Percentiles rank a stretch among this genome's conserved stretches.
Evolutionary conservation across 164 flowering plant species (phyloP).

Genomic region (Houttuynia cordata): DNA sequence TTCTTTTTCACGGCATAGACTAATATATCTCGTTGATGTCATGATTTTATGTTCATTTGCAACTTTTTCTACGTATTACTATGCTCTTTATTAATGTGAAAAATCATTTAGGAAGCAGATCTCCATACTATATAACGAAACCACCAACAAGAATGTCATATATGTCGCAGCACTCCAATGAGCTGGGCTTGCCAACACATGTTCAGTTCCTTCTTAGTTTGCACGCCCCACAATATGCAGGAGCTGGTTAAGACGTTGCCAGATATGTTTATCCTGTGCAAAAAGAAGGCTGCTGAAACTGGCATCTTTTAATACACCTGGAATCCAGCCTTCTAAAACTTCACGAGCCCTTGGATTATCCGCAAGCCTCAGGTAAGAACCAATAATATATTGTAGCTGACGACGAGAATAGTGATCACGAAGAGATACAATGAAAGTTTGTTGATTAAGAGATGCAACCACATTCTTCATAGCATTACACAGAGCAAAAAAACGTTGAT

Average conservation of each 20-base stretch:
- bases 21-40: too few species aligned
- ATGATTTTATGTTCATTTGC: too few species aligned
- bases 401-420: conserved; percentile 73
- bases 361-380: conserved; percentile 51
- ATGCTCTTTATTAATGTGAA: too few species aligned
- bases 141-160: too few species aligned
- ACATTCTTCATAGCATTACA: conserved; percentile 72
- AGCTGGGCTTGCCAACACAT: neutral
- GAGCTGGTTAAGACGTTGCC: conserved; percentile 17
- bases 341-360: conserved; percentile 21
- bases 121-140: too few species aligned
- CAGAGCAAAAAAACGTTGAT: conserved; percentile 86
- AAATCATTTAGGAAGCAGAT: too few species aligned
- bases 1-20: too few species aligned
- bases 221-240: conserved; percentile 11
- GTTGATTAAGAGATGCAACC: conserved; percentile 78
- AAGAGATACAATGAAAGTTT: conserved; percentile 62
- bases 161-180: too few species aligned
- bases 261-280: conserved; percentile 16
- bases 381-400: conserved; percentile 73
- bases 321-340: conserved; percentile 20
- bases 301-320: conserved; percentile 18
- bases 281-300: conserved; percentile 12
- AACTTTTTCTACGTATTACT: too few species aligned
- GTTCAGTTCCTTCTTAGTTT: neutral